Evolutionary conservation across 495 filamentous ascomycete species (phyloP), one percentile per base, ranked within the genome.

Genomic region (Hypoxylon lenormandii): DNA sequence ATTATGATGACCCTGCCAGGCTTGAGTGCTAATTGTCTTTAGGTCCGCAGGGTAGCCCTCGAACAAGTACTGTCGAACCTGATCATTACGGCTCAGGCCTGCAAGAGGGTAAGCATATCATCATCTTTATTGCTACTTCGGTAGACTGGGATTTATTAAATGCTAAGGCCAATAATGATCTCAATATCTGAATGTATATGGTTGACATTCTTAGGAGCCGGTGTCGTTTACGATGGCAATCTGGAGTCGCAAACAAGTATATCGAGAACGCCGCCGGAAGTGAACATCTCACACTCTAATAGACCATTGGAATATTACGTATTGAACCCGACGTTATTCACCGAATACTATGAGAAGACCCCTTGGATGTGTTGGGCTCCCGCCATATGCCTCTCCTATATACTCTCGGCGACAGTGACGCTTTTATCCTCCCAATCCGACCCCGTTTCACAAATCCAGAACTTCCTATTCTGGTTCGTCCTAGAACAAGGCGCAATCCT

Each of bases 281-380:
- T 12, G 19, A 0, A 49, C n/a, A 16, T n/a, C 1, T n/a, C 22
- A 13, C 4, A 11, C 15, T 49, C 19, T 7, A 4, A 49, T n/a
- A 22, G 30, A n/a, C 8, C 22, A n/a, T 22, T n/a, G 37, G 7
- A 11, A n/a, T 33, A 6, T 7, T 40, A 37, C 21, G 22, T 61
- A 4, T 38, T 60, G n/a, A n/a, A 51, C 8, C 46, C 30, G 15
- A n/a, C 0, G 15, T 22, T 12, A 26, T 60, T 43, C 18, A 60
- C 45, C 2, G 30, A 50, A 38, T 60, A 51, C 37, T 52, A 61
- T n/a, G 37, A 45, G 22, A 33, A 53, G 48, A 52, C 22, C 23
- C 15, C 37, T 2, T 52, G 48, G 48, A 45, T 61, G 48, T 45
- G 22, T 6, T 61, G 47, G 47, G 11, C 58, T 15, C 58, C 47